Base-by-base conservation (phyloP, 2,329 filamentous ascomycete species). In the Leptographium lundbergii region DNA sequence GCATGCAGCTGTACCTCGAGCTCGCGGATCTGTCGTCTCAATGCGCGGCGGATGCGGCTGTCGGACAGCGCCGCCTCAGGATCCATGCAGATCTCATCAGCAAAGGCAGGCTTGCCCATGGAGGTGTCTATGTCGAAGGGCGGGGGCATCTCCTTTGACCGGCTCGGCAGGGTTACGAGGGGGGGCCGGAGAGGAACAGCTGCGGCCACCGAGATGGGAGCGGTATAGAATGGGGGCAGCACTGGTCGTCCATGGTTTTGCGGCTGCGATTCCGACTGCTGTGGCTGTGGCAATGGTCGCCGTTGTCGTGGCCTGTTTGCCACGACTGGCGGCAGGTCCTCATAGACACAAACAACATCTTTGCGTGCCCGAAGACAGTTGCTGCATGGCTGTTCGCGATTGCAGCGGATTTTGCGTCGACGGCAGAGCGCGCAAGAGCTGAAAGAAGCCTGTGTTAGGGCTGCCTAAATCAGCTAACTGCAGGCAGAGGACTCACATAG, bases 361-460 rank as follows among this genome's bases (percentile, higher is more conserved):
- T 58, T 59, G 52, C 61, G 59, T 4, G 73, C 70, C 0, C 69
- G 68, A 6, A 69, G 57, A 54, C 74, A 77, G 57, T 75, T 75
- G 59, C 66, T 70, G 60, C 74, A 77, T 0, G 75, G 75, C 2
- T 61, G 62, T 27, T 71, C 67, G 22, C 72, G 67, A 59, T 76
- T 70, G 59, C 75, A 77, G 19, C 70, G 68, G 13, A 76, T 69
- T 61, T 77, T 77, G 51, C 75, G 72, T 25, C 66, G 68, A 19
- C 74, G 66, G 61, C 75, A 77, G 1, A 72, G 66, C 10, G 51
- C 56, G 52, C 59, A 62, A 25, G 59, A 61, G 19, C 62, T 63
- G 34, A 5, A 13, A 2, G 6, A 22, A 19, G 7, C 4, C 39
- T 5, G 17, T 9, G 29, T 27, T 25, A 54, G 51, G 4, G 27